phyloP scores from a whole-genome alignment of 768 basidiomycete genomes.

The Suillus spraguei region DNA sequence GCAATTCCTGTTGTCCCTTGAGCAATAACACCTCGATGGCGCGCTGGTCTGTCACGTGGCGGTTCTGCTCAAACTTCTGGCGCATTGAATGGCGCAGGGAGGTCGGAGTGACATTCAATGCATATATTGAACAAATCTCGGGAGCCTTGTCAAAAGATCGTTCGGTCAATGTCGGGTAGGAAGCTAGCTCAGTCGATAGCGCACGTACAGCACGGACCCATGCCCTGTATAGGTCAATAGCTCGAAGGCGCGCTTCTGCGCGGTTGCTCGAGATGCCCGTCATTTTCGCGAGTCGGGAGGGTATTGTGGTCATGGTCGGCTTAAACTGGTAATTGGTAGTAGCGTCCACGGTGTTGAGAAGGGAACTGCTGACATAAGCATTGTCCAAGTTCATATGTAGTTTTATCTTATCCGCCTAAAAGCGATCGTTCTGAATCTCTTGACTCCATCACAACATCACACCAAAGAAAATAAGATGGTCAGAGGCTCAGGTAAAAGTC shows the following conservation, averaged over 20 bases:
- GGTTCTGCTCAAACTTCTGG: conserved; percentile 84
- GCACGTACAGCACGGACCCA: conserved; percentile 90
- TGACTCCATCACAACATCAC: background rate
- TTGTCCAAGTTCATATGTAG: background rate
- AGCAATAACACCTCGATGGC: conserved; percentile 85
- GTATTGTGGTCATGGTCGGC: conserved; percentile 76
- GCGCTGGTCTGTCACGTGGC: conserved; percentile 76
- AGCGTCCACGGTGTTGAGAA: background rate
- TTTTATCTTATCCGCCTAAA: conserved; percentile 22
- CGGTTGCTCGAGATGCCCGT: conserved; percentile 58
- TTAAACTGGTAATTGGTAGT: background rate
- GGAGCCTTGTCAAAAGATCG: conserved; percentile 65
- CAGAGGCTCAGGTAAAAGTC: conserved; percentile 31
- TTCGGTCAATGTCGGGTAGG: conserved; percentile 10
- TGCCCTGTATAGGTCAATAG: conserved; percentile 81
- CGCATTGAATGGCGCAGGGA: conserved; percentile 82
- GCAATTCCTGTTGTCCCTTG: conserved; percentile 86
- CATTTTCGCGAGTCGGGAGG: conserved; percentile 79
- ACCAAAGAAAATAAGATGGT: conserved; percentile 26
- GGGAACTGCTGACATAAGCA: conserved; percentile 21
- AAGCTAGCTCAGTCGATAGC: conserved; percentile 8
- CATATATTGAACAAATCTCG: conserved; percentile 82
- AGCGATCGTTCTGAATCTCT: background rate
- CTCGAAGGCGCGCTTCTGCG: conserved; percentile 66
- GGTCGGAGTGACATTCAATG: conserved; percentile 76